Evolutionary conservation across 768 basidiomycete species (phyloP).

Genomic region (Mycena venus): DNA sequence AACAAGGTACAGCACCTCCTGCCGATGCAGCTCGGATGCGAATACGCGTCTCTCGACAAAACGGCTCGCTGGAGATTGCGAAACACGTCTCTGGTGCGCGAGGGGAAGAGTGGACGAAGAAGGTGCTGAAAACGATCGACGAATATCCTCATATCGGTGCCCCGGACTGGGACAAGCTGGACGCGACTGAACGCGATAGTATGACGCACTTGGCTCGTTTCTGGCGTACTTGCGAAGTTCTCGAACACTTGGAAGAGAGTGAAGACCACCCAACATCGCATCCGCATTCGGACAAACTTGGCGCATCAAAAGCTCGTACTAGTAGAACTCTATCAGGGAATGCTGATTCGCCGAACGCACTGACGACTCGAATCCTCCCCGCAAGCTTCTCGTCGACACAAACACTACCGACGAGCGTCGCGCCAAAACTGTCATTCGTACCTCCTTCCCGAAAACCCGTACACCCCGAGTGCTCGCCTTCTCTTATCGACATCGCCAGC

Average conservation of each 20-base stretch:
- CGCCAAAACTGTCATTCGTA: constrained; percentile 4
- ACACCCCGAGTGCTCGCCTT: not conserved
- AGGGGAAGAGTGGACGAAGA: constrained; percentile 58
- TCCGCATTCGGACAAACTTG: not conserved
- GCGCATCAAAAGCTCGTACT: not conserved
- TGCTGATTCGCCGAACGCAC: not conserved
- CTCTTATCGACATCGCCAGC: constrained; percentile 19
- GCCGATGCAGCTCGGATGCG: constrained; percentile 46
- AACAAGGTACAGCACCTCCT: not conserved
- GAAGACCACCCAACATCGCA: not conserved
- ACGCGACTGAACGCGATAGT: constrained; percentile 42
- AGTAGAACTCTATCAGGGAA: not conserved
- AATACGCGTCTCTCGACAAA: constrained; percentile 52
- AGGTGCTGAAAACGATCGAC: constrained; percentile 36
- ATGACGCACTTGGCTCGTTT: constrained; percentile 42
- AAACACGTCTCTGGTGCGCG: constrained; percentile 43
- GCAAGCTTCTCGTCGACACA: constrained; percentile 29
- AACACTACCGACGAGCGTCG: constrained; percentile 20
- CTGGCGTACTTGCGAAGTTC: constrained; percentile 40
- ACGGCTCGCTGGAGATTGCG: constrained; percentile 51
- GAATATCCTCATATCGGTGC: constrained; percentile 38
- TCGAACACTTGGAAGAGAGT: constrained; percentile 29
- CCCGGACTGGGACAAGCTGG: constrained; percentile 40
- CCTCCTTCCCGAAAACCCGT: not conserved
- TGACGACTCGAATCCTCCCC: not conserved